These are phyloP conservation scores for Irpex lacteus DNA, from an alignment of 1,284 basidiomycete genomes.

Conservation along the genomic window DNA sequence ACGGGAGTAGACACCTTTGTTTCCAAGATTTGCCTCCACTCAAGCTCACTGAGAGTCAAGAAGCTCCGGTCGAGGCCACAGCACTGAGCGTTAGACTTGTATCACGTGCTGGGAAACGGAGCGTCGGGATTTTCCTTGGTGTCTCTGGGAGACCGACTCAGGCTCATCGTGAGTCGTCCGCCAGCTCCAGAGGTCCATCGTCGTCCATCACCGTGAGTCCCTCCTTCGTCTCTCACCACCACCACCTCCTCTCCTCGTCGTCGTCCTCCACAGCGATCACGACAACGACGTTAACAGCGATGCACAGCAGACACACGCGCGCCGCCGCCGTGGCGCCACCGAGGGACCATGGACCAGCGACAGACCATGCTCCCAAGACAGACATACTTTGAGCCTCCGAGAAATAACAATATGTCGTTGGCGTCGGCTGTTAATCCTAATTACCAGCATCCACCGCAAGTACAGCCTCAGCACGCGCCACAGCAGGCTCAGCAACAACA, in stretches of 20 bases:
- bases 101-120: background rate
- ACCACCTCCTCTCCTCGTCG: background rate
- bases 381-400: background rate
- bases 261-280: background rate
- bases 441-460: conserved; percentile 5
- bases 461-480: conserved; percentile 7
- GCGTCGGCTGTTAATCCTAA: conserved; percentile 6
- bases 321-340: background rate
- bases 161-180: background rate
- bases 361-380: conserved; percentile 9
- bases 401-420: background rate
- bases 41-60: background rate
- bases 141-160: conserved; percentile 12
- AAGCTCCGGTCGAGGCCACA: background rate
- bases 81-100: background rate
- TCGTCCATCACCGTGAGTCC: conserved; percentile 13
- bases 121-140: conserved; percentile 7
- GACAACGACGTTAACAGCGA: background rate
- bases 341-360: conserved; percentile 13
- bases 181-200: conserved; percentile 3
- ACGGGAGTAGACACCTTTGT: too few species aligned
- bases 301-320: background rate
- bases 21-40: too few species aligned
- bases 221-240: background rate
- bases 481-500: conserved; percentile 3